Evolutionary conservation across 177 flowering plant genomes (phyloP), one percentile per base, ranked within the genome.

Genomic region (Tripterygium wilfordii): DNA sequence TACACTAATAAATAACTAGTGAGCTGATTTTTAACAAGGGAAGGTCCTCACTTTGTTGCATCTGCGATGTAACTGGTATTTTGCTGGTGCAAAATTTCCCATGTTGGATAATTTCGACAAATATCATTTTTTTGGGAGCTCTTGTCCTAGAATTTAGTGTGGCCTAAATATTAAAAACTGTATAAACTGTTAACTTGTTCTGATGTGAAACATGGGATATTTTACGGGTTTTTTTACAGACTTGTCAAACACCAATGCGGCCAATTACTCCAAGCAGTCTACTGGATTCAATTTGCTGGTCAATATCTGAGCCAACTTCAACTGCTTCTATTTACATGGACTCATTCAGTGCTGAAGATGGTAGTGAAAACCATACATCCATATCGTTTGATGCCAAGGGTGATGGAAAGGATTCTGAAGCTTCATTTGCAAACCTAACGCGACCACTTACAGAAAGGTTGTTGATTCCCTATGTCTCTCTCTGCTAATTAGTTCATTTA

Each of bases 361-460:
- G 25, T 9, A 57, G 45, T 24, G 82, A 73, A 48, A 64, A 62
- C 22, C 71, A 70, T 2, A 55, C 72, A 13, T 54, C 88, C 26
- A 39, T 50, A 2, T 78, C 67, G 42, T 66, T 71, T 51, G 83
- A 73, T 56, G 74, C 79, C 38, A 72, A 63, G 42, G 79, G 52
- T 12, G 79, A 83, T 56, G 78, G 62, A 23, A 74, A 63, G 57
- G 91, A 76, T 29, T 66, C 71, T 15, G 94, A 78, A 64, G 68
- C 78, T 32, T 67, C 87, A 21, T 84, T 82, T 61, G 64, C 79
- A 26, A 82, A 83, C 63, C 66, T 70, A 37, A 74, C 82, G 2
- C 79, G 99, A n/a, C 78, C 73, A 12, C 87, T 88, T 19, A 76
- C 62, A 33, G 96, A 86, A 78, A 86, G 96, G 98, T 90, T 63